phyloP scores from a whole-genome alignment of 179 eudicot species.

The Amaranthus tricolor region DNA sequence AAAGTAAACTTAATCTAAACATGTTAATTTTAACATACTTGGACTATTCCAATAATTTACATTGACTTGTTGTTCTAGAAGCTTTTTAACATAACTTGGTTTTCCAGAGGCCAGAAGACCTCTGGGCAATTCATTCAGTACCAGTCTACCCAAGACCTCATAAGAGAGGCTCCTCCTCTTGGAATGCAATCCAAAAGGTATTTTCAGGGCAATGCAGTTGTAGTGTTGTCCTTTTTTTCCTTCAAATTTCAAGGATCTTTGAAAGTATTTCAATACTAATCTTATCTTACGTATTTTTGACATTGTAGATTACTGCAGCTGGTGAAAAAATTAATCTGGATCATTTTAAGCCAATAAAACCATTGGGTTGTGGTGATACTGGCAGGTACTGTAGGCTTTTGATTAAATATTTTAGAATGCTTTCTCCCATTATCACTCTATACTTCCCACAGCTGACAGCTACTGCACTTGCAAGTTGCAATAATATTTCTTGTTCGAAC shows the following conservation, averaged over 20 bases:
- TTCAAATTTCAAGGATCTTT: background rate
- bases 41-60: background rate
- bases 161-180: constrained; percentile 38
- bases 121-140: constrained; percentile 51
- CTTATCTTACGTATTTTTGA: constrained; percentile 3
- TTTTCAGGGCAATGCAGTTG: background rate
- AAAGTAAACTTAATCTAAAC: background rate
- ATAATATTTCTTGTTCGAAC: background rate
- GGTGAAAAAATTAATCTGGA: constrained; percentile 39
- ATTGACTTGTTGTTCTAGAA: constrained; percentile 13
- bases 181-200: constrained; percentile 53
- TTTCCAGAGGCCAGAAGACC: constrained; percentile 53
- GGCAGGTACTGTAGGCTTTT: constrained; percentile 35
- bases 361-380: constrained; percentile 56
- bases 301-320: constrained; percentile 35
- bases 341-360: constrained; percentile 52
- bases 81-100: constrained; percentile 13
- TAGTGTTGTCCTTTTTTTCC: background rate
- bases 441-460: background rate
- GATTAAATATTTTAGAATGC: constrained; percentile 7
- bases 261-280: constrained; percentile 1
- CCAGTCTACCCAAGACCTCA: constrained; percentile 52
- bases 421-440: background rate
- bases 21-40: background rate
- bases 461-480: constrained; percentile 2